A percentile compares a stretch with the other conserved stretches of the same genome.
Conservation (phyloP, 2,329 filamentous ascomycete species). For the Colletotrichum tamarilloi region DNA sequence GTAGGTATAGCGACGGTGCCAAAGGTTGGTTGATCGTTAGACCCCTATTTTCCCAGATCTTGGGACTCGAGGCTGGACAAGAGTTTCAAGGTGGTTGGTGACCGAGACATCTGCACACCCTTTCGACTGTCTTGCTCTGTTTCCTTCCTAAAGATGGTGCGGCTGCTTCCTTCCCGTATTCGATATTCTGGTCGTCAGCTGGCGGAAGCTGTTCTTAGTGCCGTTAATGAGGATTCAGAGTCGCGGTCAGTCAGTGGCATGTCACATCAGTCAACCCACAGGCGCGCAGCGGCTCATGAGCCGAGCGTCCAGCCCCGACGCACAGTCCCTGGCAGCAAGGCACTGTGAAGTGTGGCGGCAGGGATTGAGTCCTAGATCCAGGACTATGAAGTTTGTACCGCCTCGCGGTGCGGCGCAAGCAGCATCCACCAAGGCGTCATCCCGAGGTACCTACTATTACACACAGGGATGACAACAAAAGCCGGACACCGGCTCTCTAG, state of each 20-base stretch:
- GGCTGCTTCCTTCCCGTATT: conserved; percentile 7
- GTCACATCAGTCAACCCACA: neutral
- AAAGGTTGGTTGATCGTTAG: neutral
- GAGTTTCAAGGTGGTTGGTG: neutral
- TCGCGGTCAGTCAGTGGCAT: conserved; percentile 11
- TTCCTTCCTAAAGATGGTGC: neutral
- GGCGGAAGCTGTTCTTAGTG: neutral
- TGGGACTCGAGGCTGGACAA: neutral
- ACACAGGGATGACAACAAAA: neutral
- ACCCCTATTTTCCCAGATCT: neutral
- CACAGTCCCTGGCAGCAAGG: conserved; percentile 26
- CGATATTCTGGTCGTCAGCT: neutral
- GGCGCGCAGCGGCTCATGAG: conserved; percentile 12
- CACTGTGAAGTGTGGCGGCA: conserved; percentile 9
- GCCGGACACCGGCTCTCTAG: neutral
- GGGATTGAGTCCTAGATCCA: conserved; percentile 31
- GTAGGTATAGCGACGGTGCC: neutral
- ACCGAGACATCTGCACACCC: conserved; percentile 20
- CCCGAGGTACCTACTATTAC: conserved; percentile 18
- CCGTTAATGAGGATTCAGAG: neutral
- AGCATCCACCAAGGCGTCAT: conserved; percentile 21
- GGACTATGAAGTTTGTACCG: conserved; percentile 18
- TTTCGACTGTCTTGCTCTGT: neutral
- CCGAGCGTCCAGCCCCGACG: conserved; percentile 18
- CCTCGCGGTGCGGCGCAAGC: conserved; percentile 11